A percentile compares a stretch with the other conserved stretches of the same genome.
phyloP scores from a whole-genome alignment of 164 flowering plant species.

The Vitis amurensis region DNA sequence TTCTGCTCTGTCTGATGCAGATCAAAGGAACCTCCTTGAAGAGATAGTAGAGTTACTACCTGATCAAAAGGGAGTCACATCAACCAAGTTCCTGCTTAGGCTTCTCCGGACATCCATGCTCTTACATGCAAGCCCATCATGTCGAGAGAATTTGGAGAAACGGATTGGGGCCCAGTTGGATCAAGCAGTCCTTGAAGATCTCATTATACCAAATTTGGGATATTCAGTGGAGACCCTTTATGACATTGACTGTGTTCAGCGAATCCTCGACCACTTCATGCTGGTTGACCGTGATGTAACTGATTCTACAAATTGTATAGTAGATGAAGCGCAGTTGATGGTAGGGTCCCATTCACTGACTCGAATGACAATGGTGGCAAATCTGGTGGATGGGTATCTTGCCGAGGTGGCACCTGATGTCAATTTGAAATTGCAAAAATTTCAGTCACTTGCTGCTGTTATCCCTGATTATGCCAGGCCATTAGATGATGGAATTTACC shows the following conservation, averaged over 20 bases:
- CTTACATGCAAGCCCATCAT: conserved; percentile 49
- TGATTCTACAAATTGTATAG: conserved; percentile 31
- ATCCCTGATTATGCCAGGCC: conserved; percentile 82
- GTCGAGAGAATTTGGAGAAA: conserved; percentile 67
- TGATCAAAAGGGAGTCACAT: conserved; percentile 49
- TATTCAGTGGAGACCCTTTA: conserved; percentile 66
- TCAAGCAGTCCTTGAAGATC: conserved; percentile 68
- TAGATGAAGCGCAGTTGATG: conserved; percentile 51
- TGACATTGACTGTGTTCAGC: conserved; percentile 73
- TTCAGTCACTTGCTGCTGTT: conserved; percentile 66
- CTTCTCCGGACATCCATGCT: conserved; percentile 61
- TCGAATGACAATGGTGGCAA: conserved; percentile 73
- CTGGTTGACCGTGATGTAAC: conserved; percentile 25
- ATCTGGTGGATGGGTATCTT: conserved; percentile 68
- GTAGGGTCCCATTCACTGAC: conserved; percentile 45
- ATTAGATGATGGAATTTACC: conserved; percentile 77
- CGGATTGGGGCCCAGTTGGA: conserved; percentile 65
- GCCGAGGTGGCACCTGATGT: conserved; percentile 82
- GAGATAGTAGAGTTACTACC: conserved; percentile 68
- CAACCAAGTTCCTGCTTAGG: conserved; percentile 56
- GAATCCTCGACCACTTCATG: conserved; percentile 73
- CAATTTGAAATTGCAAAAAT: conserved; percentile 60
- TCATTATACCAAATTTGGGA: conserved; percentile 71
- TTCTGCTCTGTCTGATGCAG: conserved; percentile 38
- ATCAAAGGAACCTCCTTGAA: conserved; percentile 67